Evolutionary conservation across 2,329 filamentous ascomycete species (phyloP), one percentile per base, ranked within the genome.

Genomic region (Elsinoe necatrix): DNA sequence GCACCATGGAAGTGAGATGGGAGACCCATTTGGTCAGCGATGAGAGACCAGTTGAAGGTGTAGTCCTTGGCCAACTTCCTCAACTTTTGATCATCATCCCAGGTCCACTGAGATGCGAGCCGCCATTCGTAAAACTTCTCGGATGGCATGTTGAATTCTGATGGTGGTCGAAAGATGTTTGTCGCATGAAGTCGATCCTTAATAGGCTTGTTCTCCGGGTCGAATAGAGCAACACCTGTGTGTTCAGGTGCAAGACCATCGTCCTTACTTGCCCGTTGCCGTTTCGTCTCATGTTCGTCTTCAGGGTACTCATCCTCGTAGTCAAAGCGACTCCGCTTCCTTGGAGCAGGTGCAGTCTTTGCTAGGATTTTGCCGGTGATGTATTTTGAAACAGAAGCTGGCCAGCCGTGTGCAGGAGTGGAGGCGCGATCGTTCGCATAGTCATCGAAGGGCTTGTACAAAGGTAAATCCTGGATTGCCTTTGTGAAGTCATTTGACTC

Each of bases 31-130:
- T 92, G 85, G 63, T 82, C 87, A 1, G 91, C 88, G 55, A 97
- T 95, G 4, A 98, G 77, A 2, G 90, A 95, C 93, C 93, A 98
- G 65, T 98, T 98, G 75, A 96, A 97, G 0, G 89, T 89, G 66
- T 93, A 95, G 61, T 97, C 89, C 63, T 89, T 87, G 16, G 96
- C 93, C 39, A 95, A 77, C 45, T 79, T 80, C 55, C 88, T 85
- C 5, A 98, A 77, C 69, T 95, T 89, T 64, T 97, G 91, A 63
- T 98, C 93, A 68, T 98, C 93, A 2, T 85, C 78, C 67, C 83
- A 80, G 0, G 89, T 89, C 93, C 93, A 98, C 66, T 96, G 90
- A 2, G 93, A 97, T 1, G 90, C 85, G 55, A 80, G 83, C 37
- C 93, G 81, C 60, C 82, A 86, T 69, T 98, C 92, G 66, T 95